phyloP scores from a whole-genome alignment of 2,329 filamentous ascomycete genomes.

The Pseudogymnoascus sp. region DNA sequence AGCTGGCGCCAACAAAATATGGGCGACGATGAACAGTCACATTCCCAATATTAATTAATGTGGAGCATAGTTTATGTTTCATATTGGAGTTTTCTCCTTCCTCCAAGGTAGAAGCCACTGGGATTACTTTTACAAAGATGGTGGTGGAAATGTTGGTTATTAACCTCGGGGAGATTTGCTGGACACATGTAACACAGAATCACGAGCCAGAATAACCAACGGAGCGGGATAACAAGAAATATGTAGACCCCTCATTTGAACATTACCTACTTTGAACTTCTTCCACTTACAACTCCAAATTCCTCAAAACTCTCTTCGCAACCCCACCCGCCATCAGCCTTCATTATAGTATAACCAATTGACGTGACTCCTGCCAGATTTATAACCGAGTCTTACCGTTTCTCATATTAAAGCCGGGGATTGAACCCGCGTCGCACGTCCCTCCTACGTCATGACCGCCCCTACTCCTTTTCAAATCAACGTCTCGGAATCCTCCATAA shows the following conservation, averaged over 20 bases:
- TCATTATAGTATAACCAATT: neutral
- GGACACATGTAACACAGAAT: neutral
- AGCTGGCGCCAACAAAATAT: neutral
- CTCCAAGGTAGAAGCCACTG: neutral
- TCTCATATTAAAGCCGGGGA: neutral
- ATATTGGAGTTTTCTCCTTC: neutral
- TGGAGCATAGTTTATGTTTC: neutral
- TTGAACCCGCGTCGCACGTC: neutral
- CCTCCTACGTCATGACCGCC: neutral
- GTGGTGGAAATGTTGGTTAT: neutral
- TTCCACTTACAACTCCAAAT: neutral
- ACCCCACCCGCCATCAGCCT: too few relatives aligned
- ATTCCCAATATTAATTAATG: neutral
- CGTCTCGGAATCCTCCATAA: constrained; percentile 8
- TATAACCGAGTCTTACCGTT: neutral
- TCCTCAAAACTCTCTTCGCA: neutral
- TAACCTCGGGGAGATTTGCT: neutral
- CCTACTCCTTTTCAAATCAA: constrained; percentile 8
- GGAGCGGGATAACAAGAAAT: neutral
- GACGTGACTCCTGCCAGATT: neutral
- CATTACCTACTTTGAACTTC: neutral
- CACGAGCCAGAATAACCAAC: neutral
- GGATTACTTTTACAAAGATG: neutral
- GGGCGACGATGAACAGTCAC: neutral
- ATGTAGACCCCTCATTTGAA: neutral